These are phyloP conservation scores for Wickerhamiella lipophila DNA, from an alignment of 805 yeast genomes.

Conservation along the genomic window DNA sequence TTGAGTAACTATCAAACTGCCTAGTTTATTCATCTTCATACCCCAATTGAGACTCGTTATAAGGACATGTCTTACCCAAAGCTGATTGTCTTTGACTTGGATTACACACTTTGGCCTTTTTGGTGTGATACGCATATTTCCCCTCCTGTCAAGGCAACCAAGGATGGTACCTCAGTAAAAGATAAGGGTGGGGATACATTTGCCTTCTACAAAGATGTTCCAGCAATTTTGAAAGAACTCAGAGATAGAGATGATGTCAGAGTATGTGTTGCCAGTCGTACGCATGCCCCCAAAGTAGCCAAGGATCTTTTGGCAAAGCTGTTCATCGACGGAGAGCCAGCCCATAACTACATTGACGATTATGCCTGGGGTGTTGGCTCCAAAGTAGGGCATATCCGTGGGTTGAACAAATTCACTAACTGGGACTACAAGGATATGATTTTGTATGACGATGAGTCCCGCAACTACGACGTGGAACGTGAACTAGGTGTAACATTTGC, in stretches of 20 bases:
- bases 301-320: conserved; percentile 43
- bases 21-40: not conserved
- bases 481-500: conserved; percentile 57
- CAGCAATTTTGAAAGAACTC: conserved; percentile 44
- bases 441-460: conserved; percentile 67
- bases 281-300: conserved; percentile 70
- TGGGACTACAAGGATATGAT: conserved; percentile 39
- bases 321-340: conserved; percentile 41
- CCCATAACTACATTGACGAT: conserved; percentile 38
- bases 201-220: conserved; percentile 55
- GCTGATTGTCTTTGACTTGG: conserved; percentile 61
- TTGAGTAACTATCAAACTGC: not conserved
- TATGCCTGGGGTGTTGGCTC: conserved; percentile 34
- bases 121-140: conserved; percentile 71
- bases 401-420: conserved; percentile 37
- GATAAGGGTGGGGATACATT: conserved; percentile 47
- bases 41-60: not conserved
- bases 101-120: conserved; percentile 66
- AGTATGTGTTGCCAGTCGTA: conserved; percentile 64
- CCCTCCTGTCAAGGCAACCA: conserved; percentile 38
- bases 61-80: conserved; percentile 27
- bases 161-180: conserved; percentile 30
- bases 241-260: conserved; percentile 34
- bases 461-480: conserved; percentile 62
- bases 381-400: conserved; percentile 41